phyloP scores from a whole-genome alignment of 1,284 basidiomycete species.

The Omphalotus olearius region DNA sequence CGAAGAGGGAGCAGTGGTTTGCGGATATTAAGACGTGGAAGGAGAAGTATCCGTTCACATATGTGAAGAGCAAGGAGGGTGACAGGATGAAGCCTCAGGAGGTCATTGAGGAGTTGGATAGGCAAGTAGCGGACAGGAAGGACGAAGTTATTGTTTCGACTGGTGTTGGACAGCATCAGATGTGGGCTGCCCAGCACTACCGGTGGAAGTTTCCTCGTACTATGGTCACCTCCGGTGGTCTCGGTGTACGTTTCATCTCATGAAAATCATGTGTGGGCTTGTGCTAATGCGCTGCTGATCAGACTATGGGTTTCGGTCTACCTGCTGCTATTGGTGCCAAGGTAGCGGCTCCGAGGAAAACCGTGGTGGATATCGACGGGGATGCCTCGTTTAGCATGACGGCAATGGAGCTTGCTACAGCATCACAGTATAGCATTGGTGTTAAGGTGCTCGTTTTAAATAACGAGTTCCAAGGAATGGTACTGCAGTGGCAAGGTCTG shows the following conservation, averaged over 20 bases:
- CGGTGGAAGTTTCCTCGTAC: slow-evolving; percentile 86
- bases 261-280: neutral
- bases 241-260: slow-evolving; percentile 62
- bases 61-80: slow-evolving; percentile 60
- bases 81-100: slow-evolving; percentile 93
- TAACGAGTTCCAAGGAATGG: slow-evolving; percentile 99
- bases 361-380: slow-evolving; percentile 94
- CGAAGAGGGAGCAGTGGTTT: slow-evolving; percentile 80
- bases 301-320: slow-evolving; percentile 98
- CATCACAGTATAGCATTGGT: slow-evolving; percentile 87
- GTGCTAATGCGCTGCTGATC: slow-evolving; percentile 15
- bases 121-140: slow-evolving; percentile 71
- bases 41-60: slow-evolving; percentile 87
- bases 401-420: slow-evolving; percentile 97
- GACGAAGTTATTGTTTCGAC: slow-evolving; percentile 88
- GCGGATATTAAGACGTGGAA: slow-evolving; percentile 85
- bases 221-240: slow-evolving; percentile 95
- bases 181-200: slow-evolving; percentile 98
- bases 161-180: slow-evolving; percentile 98
- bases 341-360: slow-evolving; percentile 91
- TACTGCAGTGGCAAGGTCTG: slow-evolving; percentile 94
- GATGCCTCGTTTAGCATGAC: slow-evolving; percentile 99
- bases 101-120: slow-evolving; percentile 90
- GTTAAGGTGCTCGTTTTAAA: slow-evolving; percentile 90
- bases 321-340: slow-evolving; percentile 95